These are phyloP conservation scores for Dendrothele bispora DNA, from an alignment of 768 basidiomycete species.

Conservation along the genomic window DNA sequence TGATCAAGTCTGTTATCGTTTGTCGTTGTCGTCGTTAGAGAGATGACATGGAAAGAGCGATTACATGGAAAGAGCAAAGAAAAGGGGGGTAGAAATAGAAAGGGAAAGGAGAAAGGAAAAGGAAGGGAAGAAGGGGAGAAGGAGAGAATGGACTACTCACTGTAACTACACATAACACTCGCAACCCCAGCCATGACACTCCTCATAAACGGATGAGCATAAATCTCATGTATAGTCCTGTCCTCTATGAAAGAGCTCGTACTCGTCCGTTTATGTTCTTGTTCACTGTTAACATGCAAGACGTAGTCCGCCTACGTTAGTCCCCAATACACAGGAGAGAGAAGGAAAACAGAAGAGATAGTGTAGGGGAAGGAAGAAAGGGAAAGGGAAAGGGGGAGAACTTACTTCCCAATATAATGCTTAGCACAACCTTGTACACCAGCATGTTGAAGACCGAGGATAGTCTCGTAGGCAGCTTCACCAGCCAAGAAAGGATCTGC, in stretches of 20 bases:
- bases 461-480: slow-evolving; percentile 76
- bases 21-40: too few species aligned
- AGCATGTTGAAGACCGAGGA: slow-evolving; percentile 73
- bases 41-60: too few species aligned
- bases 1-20: slow-evolving; percentile 71
- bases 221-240: slow-evolving; percentile 75
- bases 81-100: too few species aligned
- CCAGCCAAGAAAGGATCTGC: slow-evolving; percentile 88
- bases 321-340: background rate
- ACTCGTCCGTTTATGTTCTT: slow-evolving; percentile 59
- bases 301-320: background rate
- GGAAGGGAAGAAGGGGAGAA: too few species aligned
- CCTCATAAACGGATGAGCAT: slow-evolving; percentile 66
- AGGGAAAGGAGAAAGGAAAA: too few species aligned
- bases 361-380: too few species aligned
- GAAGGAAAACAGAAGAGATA: too few species aligned
- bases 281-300: slow-evolving; percentile 55
- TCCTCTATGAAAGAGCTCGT: slow-evolving; percentile 75
- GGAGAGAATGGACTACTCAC: slow-evolving; percentile 42
- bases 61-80: too few species aligned
- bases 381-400: too few species aligned
- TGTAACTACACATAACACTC: slow-evolving; percentile 78
- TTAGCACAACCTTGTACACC: slow-evolving; percentile 90
- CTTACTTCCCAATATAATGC: slow-evolving; percentile 76
- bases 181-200: slow-evolving; percentile 75